These are phyloP conservation scores for Fraxinus xanthoxyloides DNA, from an alignment of 305 asterid species.

Conservation along the genomic window DNA sequence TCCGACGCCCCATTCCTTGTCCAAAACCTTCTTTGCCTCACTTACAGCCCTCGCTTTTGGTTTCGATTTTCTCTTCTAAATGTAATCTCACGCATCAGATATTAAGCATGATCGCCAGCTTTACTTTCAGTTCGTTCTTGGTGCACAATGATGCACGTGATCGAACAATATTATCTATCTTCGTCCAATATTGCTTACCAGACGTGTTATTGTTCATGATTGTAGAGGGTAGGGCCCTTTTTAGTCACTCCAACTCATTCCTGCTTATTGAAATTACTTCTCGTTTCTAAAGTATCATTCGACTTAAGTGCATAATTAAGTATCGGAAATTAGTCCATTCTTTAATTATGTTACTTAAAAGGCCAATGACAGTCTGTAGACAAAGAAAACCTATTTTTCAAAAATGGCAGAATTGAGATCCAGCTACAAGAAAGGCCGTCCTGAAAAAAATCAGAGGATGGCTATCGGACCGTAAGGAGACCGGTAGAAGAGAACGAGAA, in stretches of 20 bases:
- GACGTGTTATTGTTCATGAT: neutral
- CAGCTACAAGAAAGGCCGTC: neutral
- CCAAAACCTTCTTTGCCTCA: slow-evolving; percentile 5
- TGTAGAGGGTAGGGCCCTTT: neutral
- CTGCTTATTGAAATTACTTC: neutral
- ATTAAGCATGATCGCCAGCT: neutral
- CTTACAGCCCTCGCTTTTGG: slow-evolving; percentile 5
- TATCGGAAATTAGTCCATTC: neutral
- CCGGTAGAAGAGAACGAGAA: neutral
- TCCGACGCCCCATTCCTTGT: neutral
- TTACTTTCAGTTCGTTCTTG: neutral
- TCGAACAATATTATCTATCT: neutral
- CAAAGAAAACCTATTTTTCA: neutral
- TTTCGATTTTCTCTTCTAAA: neutral
- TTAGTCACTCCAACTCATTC: neutral
- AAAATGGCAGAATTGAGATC: neutral
- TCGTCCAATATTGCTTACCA: neutral
- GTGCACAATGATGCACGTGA: neutral
- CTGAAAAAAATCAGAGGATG: neutral
- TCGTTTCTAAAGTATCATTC: neutral
- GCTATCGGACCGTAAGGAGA: neutral
- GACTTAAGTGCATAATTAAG: neutral
- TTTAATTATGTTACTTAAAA: neutral
- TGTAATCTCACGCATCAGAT: neutral
- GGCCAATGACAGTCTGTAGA: neutral